Evolutionary conservation across 208 protist genomes (phyloP).

Genomic region (Trypanosoma vivax): DNA sequence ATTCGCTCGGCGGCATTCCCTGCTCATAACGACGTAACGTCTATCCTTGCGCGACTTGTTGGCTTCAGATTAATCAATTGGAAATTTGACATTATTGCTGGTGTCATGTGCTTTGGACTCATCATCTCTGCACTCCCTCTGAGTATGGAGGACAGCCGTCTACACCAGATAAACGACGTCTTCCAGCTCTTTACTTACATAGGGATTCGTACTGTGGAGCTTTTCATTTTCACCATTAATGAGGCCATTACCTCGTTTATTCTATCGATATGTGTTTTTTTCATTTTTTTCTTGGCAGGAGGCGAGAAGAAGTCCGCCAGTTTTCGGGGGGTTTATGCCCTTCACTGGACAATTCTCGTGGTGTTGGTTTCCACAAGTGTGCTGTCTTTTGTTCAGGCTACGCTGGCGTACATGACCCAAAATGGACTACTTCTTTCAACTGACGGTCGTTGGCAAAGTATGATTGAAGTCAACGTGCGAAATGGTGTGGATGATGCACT

Average conservation of each 20-base stretch:
- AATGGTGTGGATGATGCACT: neutral
- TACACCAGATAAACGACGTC: constrained; percentile 6
- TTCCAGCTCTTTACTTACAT: constrained; percentile 22
- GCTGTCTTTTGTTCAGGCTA: constrained; percentile 42
- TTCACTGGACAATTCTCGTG: constrained; percentile 44
- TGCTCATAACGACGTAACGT: constrained; percentile 46
- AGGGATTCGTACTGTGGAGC: constrained; percentile 27
- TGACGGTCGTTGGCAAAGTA: constrained; percentile 38
- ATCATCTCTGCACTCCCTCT: constrained; percentile 60
- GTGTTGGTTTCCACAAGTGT: constrained; percentile 38
- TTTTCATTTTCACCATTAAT: constrained; percentile 39
- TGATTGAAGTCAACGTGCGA: constrained; percentile 46
- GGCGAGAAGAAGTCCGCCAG: constrained; percentile 28
- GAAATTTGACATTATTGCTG: constrained; percentile 80
- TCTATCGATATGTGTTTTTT: constrained; percentile 36
- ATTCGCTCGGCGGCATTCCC: constrained; percentile 52
- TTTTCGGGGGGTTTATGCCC: constrained; percentile 45
- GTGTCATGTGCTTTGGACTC: constrained; percentile 54
- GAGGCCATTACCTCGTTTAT: constrained; percentile 47
- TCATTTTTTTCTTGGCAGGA: constrained; percentile 47
- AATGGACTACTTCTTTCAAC: constrained; percentile 40
- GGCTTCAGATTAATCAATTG: constrained; percentile 81
- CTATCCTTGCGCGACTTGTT: constrained; percentile 47
- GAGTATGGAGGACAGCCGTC: constrained; percentile 13
- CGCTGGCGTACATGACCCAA: constrained; percentile 42